A percentile compares a stretch with the other conserved stretches of the same genome.
Evolutionary conservation across 768 basidiomycete species (phyloP).

Genomic region (Scleroderma bovista): DNA sequence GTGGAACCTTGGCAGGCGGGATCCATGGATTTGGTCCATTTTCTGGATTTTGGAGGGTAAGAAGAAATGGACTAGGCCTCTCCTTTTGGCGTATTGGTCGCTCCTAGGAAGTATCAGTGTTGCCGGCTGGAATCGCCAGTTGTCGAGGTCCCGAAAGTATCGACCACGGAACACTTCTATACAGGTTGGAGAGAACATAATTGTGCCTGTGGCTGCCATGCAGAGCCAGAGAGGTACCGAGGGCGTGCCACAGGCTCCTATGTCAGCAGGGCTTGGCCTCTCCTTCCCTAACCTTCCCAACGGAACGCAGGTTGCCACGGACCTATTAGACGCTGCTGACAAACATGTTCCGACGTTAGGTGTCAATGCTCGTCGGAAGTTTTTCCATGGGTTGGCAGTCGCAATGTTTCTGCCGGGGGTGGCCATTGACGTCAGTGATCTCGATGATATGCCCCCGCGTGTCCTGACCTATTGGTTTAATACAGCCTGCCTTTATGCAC

Average conservation of each 20-base stretch:
- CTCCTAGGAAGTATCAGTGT: constrained; percentile 76
- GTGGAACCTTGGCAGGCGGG: constrained; percentile 73
- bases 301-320: constrained; percentile 54
- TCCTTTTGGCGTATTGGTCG: constrained; percentile 82
- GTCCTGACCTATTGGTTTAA: constrained; percentile 6
- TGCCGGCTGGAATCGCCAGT: constrained; percentile 90
- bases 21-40: constrained; percentile 86
- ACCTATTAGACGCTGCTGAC: constrained; percentile 78
- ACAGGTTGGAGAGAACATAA: constrained; percentile 32
- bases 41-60: constrained; percentile 74
- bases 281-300: constrained; percentile 43
- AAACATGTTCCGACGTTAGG: constrained; percentile 86
- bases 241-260: constrained; percentile 4
- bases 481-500: constrained; percentile 93
- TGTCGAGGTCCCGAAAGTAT: constrained; percentile 70
- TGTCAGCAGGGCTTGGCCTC: constrained; percentile 28
- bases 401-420: constrained; percentile 96
- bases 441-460: constrained; percentile 9
- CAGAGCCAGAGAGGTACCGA: constrained; percentile 18
- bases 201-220: constrained; percentile 23
- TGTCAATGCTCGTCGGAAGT: constrained; percentile 90
- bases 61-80: constrained; percentile 73
- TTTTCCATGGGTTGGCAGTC: constrained; percentile 93
- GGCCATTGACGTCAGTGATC: constrained; percentile 73
- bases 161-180: constrained; percentile 39